phyloP scores from a whole-genome alignment of 257 asterid species.

The Mentha longifolia region DNA sequence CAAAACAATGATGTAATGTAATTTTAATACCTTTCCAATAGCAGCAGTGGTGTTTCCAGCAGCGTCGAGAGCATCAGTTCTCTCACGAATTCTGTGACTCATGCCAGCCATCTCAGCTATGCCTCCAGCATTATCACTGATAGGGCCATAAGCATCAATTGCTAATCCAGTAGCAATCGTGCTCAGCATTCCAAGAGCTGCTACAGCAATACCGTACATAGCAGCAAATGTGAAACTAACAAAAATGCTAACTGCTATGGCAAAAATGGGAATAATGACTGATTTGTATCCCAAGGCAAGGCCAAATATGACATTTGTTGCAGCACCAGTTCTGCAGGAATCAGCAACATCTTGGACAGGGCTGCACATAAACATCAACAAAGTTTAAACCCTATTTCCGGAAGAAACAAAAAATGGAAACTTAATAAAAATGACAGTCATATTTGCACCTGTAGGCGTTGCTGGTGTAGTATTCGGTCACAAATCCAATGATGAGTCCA shows the following conservation, averaged over 20 bases:
- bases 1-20: neutral
- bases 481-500: slow-evolving; percentile 90
- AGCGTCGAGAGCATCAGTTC: slow-evolving; percentile 97
- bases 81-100: slow-evolving; percentile 90
- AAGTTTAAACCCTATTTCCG: neutral
- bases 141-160: slow-evolving; percentile 96
- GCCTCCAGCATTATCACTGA: slow-evolving; percentile 97
- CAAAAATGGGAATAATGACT: slow-evolving; percentile 90
- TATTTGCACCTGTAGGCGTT: slow-evolving; percentile 81
- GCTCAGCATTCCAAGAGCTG: slow-evolving; percentile 96
- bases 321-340: slow-evolving; percentile 98
- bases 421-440: too few relatives aligned
- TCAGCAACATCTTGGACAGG: slow-evolving; percentile 98
- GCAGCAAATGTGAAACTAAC: slow-evolving; percentile 92
- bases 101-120: slow-evolving; percentile 99
- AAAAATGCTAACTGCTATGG: slow-evolving; percentile 80
- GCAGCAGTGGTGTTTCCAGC: slow-evolving; percentile 99
- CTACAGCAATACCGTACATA: slow-evolving; percentile 92
- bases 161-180: slow-evolving; percentile 95
- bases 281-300: slow-evolving; percentile 97
- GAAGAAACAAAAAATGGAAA: neutral
- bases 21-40: slow-evolving; percentile 72
- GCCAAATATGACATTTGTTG: slow-evolving; percentile 92
- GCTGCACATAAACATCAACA: slow-evolving; percentile 35
- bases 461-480: slow-evolving; percentile 90